phyloP scores from a whole-genome alignment of 768 basidiomycete genomes.

The Suillus ampliporus region DNA sequence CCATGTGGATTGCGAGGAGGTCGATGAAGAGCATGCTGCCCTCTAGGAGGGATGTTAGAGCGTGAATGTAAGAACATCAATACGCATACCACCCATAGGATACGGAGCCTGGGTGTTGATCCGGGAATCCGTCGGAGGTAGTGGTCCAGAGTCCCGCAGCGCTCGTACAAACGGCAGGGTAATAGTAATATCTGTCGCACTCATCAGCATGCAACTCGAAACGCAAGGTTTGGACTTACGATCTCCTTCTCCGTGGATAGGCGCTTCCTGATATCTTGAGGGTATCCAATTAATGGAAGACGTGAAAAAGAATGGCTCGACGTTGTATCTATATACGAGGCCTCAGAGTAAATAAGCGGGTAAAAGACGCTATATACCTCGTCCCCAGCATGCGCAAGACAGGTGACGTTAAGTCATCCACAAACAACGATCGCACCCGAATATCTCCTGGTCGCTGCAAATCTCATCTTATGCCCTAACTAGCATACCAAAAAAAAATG shows the following conservation, averaged over 20 bases:
- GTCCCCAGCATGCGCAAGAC: slow-evolving; percentile 62
- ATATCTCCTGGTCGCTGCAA: slow-evolving; percentile 42
- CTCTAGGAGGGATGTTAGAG: slow-evolving; percentile 19
- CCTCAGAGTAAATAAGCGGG: background rate
- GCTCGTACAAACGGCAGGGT: slow-evolving; percentile 57
- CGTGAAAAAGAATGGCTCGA: slow-evolving; percentile 71
- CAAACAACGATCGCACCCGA: slow-evolving; percentile 55
- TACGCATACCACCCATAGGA: slow-evolving; percentile 38
- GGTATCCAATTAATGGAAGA: slow-evolving; percentile 73
- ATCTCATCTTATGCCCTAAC: background rate
- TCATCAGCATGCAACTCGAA: slow-evolving; percentile 1
- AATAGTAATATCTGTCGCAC: slow-evolving; percentile 56
- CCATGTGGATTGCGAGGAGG: slow-evolving; percentile 59
- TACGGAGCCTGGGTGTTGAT: slow-evolving; percentile 63
- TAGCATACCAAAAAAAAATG: background rate
- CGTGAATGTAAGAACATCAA: background rate
- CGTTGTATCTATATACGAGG: slow-evolving; percentile 43
- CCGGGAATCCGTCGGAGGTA: slow-evolving; percentile 8
- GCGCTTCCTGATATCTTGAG: slow-evolving; percentile 62
- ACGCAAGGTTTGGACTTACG: slow-evolving; percentile 45
- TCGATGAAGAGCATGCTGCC: slow-evolving; percentile 42
- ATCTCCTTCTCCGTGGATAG: slow-evolving; percentile 47
- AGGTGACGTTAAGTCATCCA: slow-evolving; percentile 54
- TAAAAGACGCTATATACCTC: slow-evolving; percentile 40
- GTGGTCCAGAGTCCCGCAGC: slow-evolving; percentile 29